Evolutionary conservation across 2,329 filamentous ascomycete species (phyloP).

Genomic region (Pseudogymnoascus sp.): DNA sequence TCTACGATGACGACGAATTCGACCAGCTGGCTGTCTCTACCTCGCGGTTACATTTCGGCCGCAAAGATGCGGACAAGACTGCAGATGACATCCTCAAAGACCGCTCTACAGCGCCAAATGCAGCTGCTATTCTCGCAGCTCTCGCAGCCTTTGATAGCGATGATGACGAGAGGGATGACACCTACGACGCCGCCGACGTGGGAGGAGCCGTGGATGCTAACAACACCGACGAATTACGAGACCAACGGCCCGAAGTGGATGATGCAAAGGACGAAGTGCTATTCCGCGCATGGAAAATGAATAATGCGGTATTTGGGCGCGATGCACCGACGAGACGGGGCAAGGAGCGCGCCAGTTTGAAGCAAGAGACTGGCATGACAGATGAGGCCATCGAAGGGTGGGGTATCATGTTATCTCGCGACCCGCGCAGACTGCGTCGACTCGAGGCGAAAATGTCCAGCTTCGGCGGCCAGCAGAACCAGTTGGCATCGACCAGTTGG

Average conservation of each 20-base stretch:
- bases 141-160: slow-evolving; percentile 85
- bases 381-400: slow-evolving; percentile 93
- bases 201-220: slow-evolving; percentile 73
- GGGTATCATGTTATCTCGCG: slow-evolving; percentile 75
- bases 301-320: slow-evolving; percentile 60
- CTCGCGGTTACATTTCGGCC: slow-evolving; percentile 71
- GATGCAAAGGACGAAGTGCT: slow-evolving; percentile 62
- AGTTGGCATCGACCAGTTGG: slow-evolving; percentile 61
- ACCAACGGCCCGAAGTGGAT: slow-evolving; percentile 28
- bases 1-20: slow-evolving; percentile 75
- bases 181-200: slow-evolving; percentile 87
- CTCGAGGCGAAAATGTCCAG: slow-evolving; percentile 64
- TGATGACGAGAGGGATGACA: slow-evolving; percentile 94
- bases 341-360: slow-evolving; percentile 54
- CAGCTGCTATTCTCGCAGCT: slow-evolving; percentile 81
- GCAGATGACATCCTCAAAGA: slow-evolving; percentile 67
- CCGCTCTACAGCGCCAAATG: slow-evolving; percentile 57
- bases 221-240: slow-evolving; percentile 34
- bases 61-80: slow-evolving; percentile 52
- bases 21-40: slow-evolving; percentile 61
- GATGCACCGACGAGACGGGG: slow-evolving; percentile 63
- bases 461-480: slow-evolving; percentile 58
- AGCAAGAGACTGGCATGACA: slow-evolving; percentile 75
- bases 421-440: slow-evolving; percentile 58
- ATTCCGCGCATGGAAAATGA: slow-evolving; percentile 62